Evolutionary conservation across 2,329 filamentous ascomycete genomes (phyloP), one percentile per base, ranked within the genome.

Genomic region (Botrytis fragariae): DNA sequence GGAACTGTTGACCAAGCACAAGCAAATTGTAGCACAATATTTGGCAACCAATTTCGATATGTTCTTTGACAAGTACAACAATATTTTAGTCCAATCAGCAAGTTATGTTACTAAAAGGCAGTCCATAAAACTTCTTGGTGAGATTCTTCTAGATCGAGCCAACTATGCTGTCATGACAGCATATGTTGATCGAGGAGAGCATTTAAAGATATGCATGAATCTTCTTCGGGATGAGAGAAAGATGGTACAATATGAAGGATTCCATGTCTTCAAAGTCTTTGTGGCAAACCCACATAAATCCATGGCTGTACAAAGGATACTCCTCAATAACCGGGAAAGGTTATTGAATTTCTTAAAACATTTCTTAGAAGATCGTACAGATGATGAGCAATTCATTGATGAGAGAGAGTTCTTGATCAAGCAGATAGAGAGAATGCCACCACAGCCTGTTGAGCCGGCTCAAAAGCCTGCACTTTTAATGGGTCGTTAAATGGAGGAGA

Each of bases 211-310:
- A 76, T 96, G 95, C 85, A 99, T 99, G 96, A 98, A 97, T 82
- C 87, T 99, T 74, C 86, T 99, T 75, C 91, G 94, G 77, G 96
- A 98, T 82, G 95, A 98, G 82, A 90, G 95, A 78, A 96, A 97
- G 83, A 99, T 99, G 95, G 96, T 99, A 75, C 96, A 98, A 83
- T 99, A 99, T 82, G 96, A 99, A 82, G 96, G 95, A 12, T 99
- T 99, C 82, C 96, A 99, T 82, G 95, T 99, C 60, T 99, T 99
- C 88, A 99, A 99, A 86, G 95, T 99, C 75, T 99, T 99, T 83
- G 96, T 98, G 71, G 96, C 96, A 74, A 99, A 99, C 82, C 96
- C 96, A 12, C 95, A 98, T 85, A 99, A 99, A 84, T 97, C 94
- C n/a, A 87, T 95, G 74, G 93, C 95, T 48, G 96, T 99, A 67